Conservation (phyloP, 164 flowering plant species). For the Tinospora cordifolia region DNA sequence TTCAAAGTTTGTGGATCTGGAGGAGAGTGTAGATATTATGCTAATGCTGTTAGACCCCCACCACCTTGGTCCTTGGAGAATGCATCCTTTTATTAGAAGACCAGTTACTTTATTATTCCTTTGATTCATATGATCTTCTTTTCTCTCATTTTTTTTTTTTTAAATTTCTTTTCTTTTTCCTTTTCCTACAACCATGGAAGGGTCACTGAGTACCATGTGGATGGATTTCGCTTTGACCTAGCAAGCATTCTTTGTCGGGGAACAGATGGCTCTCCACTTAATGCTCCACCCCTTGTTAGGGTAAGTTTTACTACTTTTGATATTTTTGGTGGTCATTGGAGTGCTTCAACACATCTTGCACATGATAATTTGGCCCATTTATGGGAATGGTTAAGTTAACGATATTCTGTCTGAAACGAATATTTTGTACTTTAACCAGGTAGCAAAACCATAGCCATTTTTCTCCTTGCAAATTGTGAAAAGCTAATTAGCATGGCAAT, state of each 20-base stretch:
- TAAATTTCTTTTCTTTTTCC: not conserved
- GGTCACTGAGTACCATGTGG: constrained; percentile 91
- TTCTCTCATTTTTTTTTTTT: not conserved
- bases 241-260: constrained; percentile 98
- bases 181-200: constrained; percentile 27
- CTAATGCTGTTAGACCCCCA: not conserved
- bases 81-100: too few species aligned
- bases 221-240: constrained; percentile 97
- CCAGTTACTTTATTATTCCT: not conserved
- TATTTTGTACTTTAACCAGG: too few species aligned
- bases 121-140: not conserved
- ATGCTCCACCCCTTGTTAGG: constrained; percentile 80
- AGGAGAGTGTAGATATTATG: not conserved
- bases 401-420: too few species aligned
- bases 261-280: constrained; percentile 82
- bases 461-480: not conserved
- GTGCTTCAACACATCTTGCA: not conserved
- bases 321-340: not conserved
- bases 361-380: not conserved
- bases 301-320: constrained; percentile 26
- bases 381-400: not conserved
- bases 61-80: not conserved
- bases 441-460: not conserved
- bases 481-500: not conserved
- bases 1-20: not conserved